A percentile compares a stretch with the other conserved stretches of the same genome.
Evolutionary conservation across 2,329 filamentous ascomycete genomes (phyloP).

Genomic region (Plectosphaerella plurivora): DNA sequence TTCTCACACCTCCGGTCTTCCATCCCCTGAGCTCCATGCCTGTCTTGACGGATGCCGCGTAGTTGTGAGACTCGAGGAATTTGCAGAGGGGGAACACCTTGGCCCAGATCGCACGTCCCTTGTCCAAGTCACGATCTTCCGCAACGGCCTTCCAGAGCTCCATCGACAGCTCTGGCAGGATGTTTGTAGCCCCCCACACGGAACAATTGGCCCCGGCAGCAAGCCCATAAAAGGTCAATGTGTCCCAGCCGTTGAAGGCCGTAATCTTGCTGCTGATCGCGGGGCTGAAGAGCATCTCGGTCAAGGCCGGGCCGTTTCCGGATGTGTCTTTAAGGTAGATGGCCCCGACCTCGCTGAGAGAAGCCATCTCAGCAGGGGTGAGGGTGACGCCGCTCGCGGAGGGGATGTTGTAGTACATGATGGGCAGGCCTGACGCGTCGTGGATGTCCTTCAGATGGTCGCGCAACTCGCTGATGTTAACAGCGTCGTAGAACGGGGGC

Average conservation of each 20-base stretch:
- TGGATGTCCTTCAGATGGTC: conserved; percentile 36
- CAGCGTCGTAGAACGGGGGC: conserved; percentile 43
- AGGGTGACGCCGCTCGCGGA: conserved; percentile 38
- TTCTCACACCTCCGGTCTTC: conserved; percentile 41
- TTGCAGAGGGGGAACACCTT: conserved; percentile 46
- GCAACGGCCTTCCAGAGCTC: conserved; percentile 42
- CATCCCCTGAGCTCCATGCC: conserved; percentile 41
- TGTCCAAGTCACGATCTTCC: conserved; percentile 34
- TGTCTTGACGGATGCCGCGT: conserved; percentile 42
- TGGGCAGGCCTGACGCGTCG: conserved; percentile 32
- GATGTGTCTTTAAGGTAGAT: conserved; percentile 49
- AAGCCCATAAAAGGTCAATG: conserved; percentile 47
- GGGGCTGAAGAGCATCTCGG: conserved; percentile 39
- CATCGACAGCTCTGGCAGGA: conserved; percentile 43
- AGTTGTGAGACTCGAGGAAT: conserved; percentile 43
- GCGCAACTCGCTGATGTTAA: conserved; percentile 31
- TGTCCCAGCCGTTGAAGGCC: conserved; percentile 50
- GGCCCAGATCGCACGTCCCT: conserved; percentile 39
- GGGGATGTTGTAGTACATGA: conserved; percentile 49
- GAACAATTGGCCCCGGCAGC: conserved; percentile 43
- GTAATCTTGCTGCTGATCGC: conserved; percentile 30
- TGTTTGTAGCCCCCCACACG: conserved; percentile 46
- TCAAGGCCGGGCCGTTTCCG: conserved; percentile 43
- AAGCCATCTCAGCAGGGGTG: conserved; percentile 34
- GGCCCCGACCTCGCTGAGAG: conserved; percentile 38